These are phyloP conservation scores for Bruguiera sexangula DNA, from an alignment of 345 rosid genomes.

Conservation along the genomic window DNA sequence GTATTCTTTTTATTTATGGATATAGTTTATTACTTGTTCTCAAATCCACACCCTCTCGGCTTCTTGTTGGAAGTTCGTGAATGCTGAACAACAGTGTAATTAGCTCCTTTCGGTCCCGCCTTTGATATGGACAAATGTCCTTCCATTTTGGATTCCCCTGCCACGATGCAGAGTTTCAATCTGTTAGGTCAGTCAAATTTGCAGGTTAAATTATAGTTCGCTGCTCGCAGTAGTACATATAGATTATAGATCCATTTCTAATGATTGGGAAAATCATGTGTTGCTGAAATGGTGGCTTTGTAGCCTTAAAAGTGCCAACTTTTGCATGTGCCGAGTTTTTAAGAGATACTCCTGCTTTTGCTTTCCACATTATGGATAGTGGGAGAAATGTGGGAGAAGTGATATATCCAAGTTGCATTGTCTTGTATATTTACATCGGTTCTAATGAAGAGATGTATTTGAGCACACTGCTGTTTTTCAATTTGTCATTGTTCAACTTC, in stretches of 20 bases:
- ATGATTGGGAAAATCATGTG: neutral
- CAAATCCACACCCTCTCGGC: too few relatives aligned
- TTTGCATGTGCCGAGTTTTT: slow-evolving; percentile 8
- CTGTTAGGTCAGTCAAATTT: neutral
- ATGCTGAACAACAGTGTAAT: too few relatives aligned
- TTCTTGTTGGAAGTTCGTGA: too few relatives aligned
- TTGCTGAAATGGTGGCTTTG: neutral
- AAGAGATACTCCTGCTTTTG: neutral
- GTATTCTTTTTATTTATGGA: neutral
- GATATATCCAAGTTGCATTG: neutral
- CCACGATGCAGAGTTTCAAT: neutral
- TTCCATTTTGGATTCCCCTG: too few relatives aligned
- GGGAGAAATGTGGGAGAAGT: neutral
- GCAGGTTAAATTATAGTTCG: neutral
- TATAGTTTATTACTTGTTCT: neutral
- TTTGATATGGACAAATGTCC: too few relatives aligned
- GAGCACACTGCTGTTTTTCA: neutral
- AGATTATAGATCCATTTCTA: neutral
- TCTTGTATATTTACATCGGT: too few relatives aligned
- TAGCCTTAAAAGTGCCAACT: neutral
- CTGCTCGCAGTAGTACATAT: neutral
- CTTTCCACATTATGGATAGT: neutral
- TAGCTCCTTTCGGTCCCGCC: too few relatives aligned
- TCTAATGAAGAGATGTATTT: neutral
- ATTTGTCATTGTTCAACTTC: neutral